Conservation (phyloP, 2,329 filamentous ascomycete species). For the Stemphylium vesicarium region DNA sequence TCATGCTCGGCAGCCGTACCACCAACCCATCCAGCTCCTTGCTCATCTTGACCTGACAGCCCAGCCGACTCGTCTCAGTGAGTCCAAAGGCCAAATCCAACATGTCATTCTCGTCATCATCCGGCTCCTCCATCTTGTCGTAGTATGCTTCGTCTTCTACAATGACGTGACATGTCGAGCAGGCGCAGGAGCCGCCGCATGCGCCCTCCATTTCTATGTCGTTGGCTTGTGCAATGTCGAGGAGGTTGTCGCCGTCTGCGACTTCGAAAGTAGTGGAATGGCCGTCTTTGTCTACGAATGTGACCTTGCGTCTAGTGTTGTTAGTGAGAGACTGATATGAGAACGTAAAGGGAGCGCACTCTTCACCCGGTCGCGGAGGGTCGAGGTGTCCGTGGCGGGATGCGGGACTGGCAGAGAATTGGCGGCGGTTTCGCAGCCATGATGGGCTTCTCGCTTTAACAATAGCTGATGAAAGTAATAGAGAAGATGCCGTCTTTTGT, state of each 20-base stretch:
- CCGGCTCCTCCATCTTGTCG: conserved; percentile 69
- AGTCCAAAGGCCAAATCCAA: conserved; percentile 87
- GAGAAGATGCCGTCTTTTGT: not conserved
- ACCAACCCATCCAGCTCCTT: conserved; percentile 86
- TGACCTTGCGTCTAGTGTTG: conserved; percentile 74
- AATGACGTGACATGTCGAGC: conserved; percentile 91
- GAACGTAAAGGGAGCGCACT: conserved; percentile 63
- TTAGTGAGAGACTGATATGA: conserved; percentile 1
- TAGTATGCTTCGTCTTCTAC: conserved; percentile 75
- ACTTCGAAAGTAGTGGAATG: conserved; percentile 78
- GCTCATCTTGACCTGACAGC: conserved; percentile 90
- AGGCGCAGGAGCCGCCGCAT: conserved; percentile 92
- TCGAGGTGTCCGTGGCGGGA: conserved; percentile 78
- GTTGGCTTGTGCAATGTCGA: conserved; percentile 93
- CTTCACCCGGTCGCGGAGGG: conserved; percentile 87
- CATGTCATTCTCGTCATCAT: conserved; percentile 55
- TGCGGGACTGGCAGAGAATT: conserved; percentile 70
- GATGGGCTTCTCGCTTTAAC: conserved; percentile 6
- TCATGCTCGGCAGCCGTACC: conserved; percentile 90
- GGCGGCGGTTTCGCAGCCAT: conserved; percentile 40
- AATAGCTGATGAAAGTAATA: not conserved
- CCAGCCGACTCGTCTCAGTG: conserved; percentile 82
- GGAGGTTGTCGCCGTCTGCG: conserved; percentile 84
- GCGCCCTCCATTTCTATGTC: conserved; percentile 99
- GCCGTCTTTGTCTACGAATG: conserved; percentile 92